These are phyloP conservation scores for Petasospora fabianii DNA, from an alignment of 1,139 yeast species.

Conservation along the genomic window DNA sequence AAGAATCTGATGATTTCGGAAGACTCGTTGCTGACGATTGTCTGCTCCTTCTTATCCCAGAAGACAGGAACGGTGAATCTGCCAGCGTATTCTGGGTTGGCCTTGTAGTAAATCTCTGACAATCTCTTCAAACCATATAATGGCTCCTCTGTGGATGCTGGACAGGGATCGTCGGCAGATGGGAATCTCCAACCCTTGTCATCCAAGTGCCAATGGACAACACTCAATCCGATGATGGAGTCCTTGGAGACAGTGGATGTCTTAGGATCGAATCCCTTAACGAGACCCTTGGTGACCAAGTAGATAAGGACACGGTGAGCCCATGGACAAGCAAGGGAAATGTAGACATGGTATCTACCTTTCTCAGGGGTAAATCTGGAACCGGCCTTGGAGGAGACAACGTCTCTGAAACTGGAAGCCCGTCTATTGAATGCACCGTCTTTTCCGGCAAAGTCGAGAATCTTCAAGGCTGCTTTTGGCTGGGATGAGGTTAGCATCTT, in stretches of 20 bases:
- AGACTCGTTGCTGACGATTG: slow-evolving; percentile 89
- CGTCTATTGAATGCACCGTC: slow-evolving; percentile 54
- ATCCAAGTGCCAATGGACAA: slow-evolving; percentile 89
- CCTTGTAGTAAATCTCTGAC: slow-evolving; percentile 69
- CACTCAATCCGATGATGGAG: slow-evolving; percentile 58
- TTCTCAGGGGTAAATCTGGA: slow-evolving; percentile 69
- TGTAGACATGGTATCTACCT: slow-evolving; percentile 82
- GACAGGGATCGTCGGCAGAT: slow-evolving; percentile 39
- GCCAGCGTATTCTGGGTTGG: slow-evolving; percentile 71
- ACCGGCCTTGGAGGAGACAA: slow-evolving; percentile 56
- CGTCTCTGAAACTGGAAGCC: slow-evolving; percentile 51
- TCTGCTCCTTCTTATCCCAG: slow-evolving; percentile 80
- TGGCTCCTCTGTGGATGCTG: slow-evolving; percentile 62
- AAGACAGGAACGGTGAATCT: slow-evolving; percentile 89
- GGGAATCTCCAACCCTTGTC: slow-evolving; percentile 84
- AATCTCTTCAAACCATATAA: slow-evolving; percentile 58
- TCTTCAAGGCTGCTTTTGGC: no score
- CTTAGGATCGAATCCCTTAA: slow-evolving; percentile 37
- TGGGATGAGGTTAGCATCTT: no score
- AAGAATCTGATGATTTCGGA: slow-evolving; percentile 84
- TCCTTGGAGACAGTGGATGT: slow-evolving; percentile 26
- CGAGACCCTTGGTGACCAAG: slow-evolving; percentile 74
- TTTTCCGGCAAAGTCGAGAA: slow-evolving; percentile 45
- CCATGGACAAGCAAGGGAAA: slow-evolving; percentile 90
- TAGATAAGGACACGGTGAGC: slow-evolving; percentile 85